Evolutionary conservation across 495 filamentous ascomycete genomes (phyloP).

Genomic region (Tricharina praecox): DNA sequence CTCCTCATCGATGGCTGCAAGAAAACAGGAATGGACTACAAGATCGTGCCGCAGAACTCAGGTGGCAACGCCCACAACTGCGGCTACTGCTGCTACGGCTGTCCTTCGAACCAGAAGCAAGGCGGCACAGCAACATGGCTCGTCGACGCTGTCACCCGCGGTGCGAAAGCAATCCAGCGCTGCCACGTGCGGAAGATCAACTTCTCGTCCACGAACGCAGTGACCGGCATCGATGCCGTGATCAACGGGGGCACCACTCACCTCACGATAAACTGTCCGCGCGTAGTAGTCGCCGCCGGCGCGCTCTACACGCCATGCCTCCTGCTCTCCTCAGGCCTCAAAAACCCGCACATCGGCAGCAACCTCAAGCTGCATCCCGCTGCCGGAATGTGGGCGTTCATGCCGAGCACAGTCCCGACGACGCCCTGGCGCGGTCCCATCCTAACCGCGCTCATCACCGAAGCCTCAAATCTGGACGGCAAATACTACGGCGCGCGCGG

Average conservation of each 20-base stretch:
- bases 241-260: too few species aligned
- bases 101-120: constrained; percentile 46
- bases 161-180: constrained; percentile 57
- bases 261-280: too few species aligned
- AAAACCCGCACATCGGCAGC: constrained; percentile 65
- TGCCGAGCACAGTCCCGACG: too few species aligned
- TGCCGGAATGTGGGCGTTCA: constrained; percentile 30
- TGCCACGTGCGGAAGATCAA: not conserved
- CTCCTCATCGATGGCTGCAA: constrained; percentile 57
- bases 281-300: constrained; percentile 57
- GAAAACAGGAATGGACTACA: constrained; percentile 56
- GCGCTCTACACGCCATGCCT: constrained; percentile 59
- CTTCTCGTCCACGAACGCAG: too few species aligned
- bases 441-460: constrained; percentile 57
- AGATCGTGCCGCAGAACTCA: constrained; percentile 63
- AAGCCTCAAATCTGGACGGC: constrained; percentile 68
- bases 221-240: too few species aligned
- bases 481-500: constrained; percentile 73
- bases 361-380: constrained; percentile 73
- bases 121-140: constrained; percentile 58
- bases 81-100: constrained; percentile 66
- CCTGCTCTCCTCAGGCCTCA: constrained; percentile 49
- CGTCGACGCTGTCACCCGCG: constrained; percentile 55
- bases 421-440: constrained; percentile 33
- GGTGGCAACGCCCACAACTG: constrained; percentile 53